Evolutionary conservation across 495 filamentous ascomycete species (phyloP), one percentile per base, ranked within the genome.

Genomic region (Clohesyomyces aquaticus): DNA sequence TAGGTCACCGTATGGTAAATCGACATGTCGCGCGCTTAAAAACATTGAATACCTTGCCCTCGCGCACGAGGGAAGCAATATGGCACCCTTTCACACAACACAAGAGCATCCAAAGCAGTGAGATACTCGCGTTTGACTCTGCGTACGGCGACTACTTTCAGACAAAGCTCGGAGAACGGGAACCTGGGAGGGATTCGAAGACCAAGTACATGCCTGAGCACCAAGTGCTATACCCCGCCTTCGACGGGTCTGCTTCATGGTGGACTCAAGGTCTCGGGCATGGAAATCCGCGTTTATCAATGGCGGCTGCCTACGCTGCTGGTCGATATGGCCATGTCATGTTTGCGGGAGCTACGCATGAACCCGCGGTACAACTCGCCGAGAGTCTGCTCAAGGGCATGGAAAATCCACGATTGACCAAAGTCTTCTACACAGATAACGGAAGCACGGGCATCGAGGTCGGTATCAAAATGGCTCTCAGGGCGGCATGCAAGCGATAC

Each of bases 1-100:
- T 88, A 21, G 67, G 76, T 1, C 52, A 62, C 1, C 78, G 75
- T 49, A 23, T 64, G 10, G 29, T 64, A 18, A 32, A 35, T 28
- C 23, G 29, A 32, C 87, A 90, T 62, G 57, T 63, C 0, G 54
- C 73, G 14, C 79, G 88, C 16, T 78, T 89, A 3, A 67, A 78
- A 6, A 73, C 77, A 2, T 71, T 93, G 2, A 78, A 84, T 41
- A 77, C 72, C 29, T 88, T 91, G 87, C 65, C 82, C 4, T 61
- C 66, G 1, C 73, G 78, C 28, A 89, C 88, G 0, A 73, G 81
- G 23, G 63, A 81, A 23, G 72, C 77, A 6, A 90, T 93, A 52
- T 93, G 89, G 89, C 90, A 91, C 64, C 89, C 89, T 0, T 93
- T 93, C 54, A 91, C 88, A 10, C 89, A 93, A 69, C 89, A 93